phyloP scores from a whole-genome alignment of 331 rosid species.

The Malus hybrid region DNA sequence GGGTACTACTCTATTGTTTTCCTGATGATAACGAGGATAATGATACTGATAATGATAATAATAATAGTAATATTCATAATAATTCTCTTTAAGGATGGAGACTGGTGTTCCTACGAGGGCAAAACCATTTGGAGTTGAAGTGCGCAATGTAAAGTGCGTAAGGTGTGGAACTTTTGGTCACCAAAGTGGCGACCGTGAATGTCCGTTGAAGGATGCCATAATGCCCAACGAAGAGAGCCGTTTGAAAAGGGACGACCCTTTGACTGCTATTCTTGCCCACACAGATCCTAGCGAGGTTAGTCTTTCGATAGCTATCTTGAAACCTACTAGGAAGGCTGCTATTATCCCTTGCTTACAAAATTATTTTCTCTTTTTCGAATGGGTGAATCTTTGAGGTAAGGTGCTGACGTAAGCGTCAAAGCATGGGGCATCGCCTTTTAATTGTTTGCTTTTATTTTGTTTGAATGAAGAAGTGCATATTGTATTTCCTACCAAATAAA shows the following conservation, averaged over 20 bases:
- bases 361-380: background rate
- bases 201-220: slow-evolving; percentile 86
- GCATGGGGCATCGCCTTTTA: background rate
- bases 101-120: slow-evolving; percentile 78
- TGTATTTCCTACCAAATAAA: background rate
- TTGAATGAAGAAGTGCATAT: background rate
- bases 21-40: background rate
- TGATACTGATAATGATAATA: background rate
- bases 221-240: slow-evolving; percentile 91
- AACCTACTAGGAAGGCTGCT: background rate
- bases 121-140: slow-evolving; percentile 92
- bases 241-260: slow-evolving; percentile 89
- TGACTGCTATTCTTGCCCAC: slow-evolving; percentile 84
- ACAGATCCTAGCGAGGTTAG: slow-evolving; percentile 73
- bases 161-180: slow-evolving; percentile 82
- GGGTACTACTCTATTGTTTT: background rate
- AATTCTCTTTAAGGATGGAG: slow-evolving; percentile 50
- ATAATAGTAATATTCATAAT: background rate
- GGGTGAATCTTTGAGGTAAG: background rate
- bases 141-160: slow-evolving; percentile 76
- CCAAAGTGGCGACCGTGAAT: slow-evolving; percentile 98
- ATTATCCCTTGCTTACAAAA: background rate
- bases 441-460: background rate
- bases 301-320: background rate
- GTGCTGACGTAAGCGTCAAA: background rate